Base-by-base conservation (phyloP, 2,329 filamentous ascomycete genomes). In the Lasiodiplodia sp. region DNA sequence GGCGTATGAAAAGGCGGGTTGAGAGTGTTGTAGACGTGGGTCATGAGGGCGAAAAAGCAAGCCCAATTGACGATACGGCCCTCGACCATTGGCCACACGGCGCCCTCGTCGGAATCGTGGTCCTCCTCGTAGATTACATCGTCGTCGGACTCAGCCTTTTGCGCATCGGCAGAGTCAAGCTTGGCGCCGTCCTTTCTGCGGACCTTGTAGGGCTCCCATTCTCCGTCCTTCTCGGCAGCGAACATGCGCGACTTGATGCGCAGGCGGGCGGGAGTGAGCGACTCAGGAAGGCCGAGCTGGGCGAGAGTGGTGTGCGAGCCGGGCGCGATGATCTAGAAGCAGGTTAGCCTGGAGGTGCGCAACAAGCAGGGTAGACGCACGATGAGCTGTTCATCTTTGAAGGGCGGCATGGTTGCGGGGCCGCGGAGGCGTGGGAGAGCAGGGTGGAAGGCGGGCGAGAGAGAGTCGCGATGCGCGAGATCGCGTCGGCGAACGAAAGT, bases 221-320 rank as follows among this genome's bases (percentile, higher is more conserved):
- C 89, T 69, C 93, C 92, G 66, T 87, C 86, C 76, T 96, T 94
- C 73, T 90, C 89, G 66, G 86, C 89, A 1, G 86, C 86, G 75
- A 98, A 99, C 94, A 99, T 97, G 83, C 96, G 91, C 80, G 95
- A 97, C 38, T 92, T 89, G 73, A 98, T 88, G 73, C 94, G 92
- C 79, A 92, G 88, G 71, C 90, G 87, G n/a, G 96, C 93, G 53
- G 94, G 94, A 44, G 94, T 97, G 79, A 98, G 91, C n/a, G 88
- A 90, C 83, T 97, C 94, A 74, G 89, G 90, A 74, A 96, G 91
- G 64, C 94, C 94, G 51, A 97, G 87, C 86, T 97, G 94, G 73
- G 94, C 94, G 83, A 97, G 89, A 69, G 94, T 97, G 72, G 91
- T 95, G 81, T 92, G 90, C 79, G 94, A 97, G 77, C 94, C 94